phyloP scores from a whole-genome alignment of 2,329 filamentous ascomycete genomes.

The Aspergillus sp. region DNA sequence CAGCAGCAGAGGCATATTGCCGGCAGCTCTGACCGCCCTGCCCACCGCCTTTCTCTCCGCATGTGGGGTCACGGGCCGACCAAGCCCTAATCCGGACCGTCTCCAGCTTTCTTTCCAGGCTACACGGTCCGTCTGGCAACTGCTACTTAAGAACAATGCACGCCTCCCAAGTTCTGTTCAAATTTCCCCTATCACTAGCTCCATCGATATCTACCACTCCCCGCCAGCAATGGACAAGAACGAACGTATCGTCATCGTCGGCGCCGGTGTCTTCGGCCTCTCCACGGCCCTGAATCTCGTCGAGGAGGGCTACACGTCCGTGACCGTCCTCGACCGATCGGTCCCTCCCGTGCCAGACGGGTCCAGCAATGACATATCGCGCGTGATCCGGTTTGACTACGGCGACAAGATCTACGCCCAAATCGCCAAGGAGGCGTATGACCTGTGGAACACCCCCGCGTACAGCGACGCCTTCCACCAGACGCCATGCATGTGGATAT shows the following conservation, averaged over 20 bases:
- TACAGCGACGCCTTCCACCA: constrained; percentile 15
- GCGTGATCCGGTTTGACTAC: constrained; percentile 51
- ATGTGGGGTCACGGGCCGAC: too few species aligned
- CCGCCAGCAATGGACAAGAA: constrained; percentile 17
- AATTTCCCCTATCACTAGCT: too few species aligned
- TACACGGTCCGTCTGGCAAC: too few species aligned
- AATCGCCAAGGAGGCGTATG: constrained; percentile 60
- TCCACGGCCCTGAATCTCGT: constrained; percentile 16
- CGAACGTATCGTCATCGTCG: constrained; percentile 18
- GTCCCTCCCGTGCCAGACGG: constrained; percentile 29
- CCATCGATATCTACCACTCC: too few species aligned
- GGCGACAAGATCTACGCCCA: constrained; percentile 62
- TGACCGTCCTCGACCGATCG: constrained; percentile 24
- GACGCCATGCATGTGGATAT: constrained; percentile 16
- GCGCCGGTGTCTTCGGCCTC: constrained; percentile 20
- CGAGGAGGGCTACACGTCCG: constrained; percentile 16
- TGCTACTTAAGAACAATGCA: too few species aligned
- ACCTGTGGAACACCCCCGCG: constrained; percentile 49
- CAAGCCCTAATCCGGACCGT: too few species aligned
- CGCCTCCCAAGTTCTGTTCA: too few species aligned
- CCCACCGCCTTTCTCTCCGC: too few species aligned
- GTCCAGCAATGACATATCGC: constrained; percentile 32
- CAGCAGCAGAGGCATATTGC: too few species aligned
- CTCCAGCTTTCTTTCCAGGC: too few species aligned
- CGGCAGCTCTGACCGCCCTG: too few species aligned